phyloP scores from a whole-genome alignment of 805 yeast species.

The Zygoascus tannicola region DNA sequence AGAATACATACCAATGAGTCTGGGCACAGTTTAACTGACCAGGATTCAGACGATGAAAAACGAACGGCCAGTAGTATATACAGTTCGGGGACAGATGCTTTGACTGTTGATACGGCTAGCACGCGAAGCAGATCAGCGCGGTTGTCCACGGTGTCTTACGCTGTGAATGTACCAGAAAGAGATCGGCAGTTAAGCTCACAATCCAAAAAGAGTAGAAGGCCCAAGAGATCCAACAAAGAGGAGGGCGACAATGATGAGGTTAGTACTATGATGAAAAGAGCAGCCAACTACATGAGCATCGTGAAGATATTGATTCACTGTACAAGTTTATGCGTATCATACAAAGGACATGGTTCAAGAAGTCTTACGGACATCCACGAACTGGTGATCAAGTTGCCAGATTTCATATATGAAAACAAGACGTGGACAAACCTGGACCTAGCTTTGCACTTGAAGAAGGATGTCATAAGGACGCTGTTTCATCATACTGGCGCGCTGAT shows the following conservation, averaged over 20 bases:
- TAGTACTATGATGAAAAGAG: slow-evolving; percentile 62
- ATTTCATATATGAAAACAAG: slow-evolving; percentile 46
- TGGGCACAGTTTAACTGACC: neutral
- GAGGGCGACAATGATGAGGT: slow-evolving; percentile 29
- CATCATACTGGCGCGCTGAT: slow-evolving; percentile 63
- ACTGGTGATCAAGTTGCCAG: slow-evolving; percentile 58
- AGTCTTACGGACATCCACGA: slow-evolving; percentile 70
- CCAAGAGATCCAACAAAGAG: slow-evolving; percentile 4
- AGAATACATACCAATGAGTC: neutral
- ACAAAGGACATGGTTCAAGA: slow-evolving; percentile 61
- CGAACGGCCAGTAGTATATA: neutral
- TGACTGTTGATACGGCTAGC: neutral
- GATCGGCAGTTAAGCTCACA: neutral
- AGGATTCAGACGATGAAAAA: neutral
- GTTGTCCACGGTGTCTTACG: neutral
- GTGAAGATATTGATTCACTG: slow-evolving; percentile 44
- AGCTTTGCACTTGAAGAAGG: slow-evolving; percentile 50
- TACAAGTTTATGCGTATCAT: slow-evolving; percentile 57
- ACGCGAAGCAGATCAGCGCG: neutral
- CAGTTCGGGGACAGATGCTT: neutral
- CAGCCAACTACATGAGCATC: slow-evolving; percentile 64
- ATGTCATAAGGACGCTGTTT: slow-evolving; percentile 30
- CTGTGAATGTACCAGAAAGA: neutral
- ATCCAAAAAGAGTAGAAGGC: neutral
- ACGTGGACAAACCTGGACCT: slow-evolving; percentile 70